A percentile compares a stretch with the other conserved stretches of the same genome.
phyloP scores from a whole-genome alignment of 2,329 filamentous ascomycete genomes.

The Pseudogymnoascus sp. region DNA sequence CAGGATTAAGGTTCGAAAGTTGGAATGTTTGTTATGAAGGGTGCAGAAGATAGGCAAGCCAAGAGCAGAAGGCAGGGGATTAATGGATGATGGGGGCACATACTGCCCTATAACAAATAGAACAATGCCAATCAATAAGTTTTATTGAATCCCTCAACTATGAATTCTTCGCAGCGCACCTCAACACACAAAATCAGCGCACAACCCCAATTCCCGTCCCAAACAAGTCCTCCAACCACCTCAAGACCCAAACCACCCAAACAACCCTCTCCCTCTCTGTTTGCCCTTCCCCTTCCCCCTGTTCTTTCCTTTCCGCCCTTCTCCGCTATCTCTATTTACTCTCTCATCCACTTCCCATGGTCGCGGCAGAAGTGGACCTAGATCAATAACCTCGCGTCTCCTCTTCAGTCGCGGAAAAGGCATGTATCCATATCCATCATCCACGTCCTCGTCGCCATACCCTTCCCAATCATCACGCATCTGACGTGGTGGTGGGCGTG shows the following conservation, averaged over 20 bases:
- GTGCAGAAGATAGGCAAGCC: background rate
- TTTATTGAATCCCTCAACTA: background rate
- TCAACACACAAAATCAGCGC: background rate
- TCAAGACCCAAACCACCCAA: background rate
- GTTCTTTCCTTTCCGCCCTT: background rate
- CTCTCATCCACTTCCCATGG: background rate
- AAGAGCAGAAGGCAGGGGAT: background rate
- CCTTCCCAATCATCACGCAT: background rate
- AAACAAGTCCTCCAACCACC: background rate
- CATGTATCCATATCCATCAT: background rate
- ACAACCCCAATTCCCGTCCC: background rate
- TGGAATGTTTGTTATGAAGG: background rate
- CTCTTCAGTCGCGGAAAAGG: background rate
- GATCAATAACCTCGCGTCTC: background rate
- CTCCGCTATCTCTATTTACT: background rate
- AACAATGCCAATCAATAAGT: background rate
- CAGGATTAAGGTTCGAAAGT: background rate
- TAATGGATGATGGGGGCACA: background rate
- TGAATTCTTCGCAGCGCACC: background rate
- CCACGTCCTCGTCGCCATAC: background rate
- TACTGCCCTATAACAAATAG: background rate
- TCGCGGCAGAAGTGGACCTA: background rate
- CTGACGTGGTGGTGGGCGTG: background rate
- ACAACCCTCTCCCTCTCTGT: background rate
- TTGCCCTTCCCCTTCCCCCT: background rate